These are phyloP conservation scores for Cladosporium phlei DNA, from an alignment of 2,329 filamentous ascomycete species.

Conservation along the genomic window DNA sequence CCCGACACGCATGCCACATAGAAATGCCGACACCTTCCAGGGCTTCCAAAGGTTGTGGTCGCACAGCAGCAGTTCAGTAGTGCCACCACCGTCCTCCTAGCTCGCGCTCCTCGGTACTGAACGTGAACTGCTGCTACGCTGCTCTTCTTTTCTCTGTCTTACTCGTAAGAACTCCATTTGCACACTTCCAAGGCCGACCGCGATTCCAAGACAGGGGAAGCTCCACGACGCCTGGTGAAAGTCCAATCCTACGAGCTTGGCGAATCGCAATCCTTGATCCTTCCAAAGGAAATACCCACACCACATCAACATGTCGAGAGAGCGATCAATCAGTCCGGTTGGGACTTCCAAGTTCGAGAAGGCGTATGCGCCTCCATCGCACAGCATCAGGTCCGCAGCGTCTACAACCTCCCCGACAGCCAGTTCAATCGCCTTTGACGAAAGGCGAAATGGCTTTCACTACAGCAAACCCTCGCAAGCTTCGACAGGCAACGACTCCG, in stretches of 20 bases:
- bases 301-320: conserved; percentile 15
- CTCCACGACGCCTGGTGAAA: no score
- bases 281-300: no score
- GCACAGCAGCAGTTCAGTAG: no score
- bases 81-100: no score
- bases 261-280: no score
- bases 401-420: conserved; percentile 11
- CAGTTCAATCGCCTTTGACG: background rate
- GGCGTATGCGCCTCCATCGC: conserved; percentile 21
- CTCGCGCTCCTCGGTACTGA: background rate
- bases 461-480: conserved; percentile 16
- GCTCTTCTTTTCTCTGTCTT: background rate
- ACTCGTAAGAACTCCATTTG: no score
- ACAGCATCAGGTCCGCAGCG: conserved; percentile 13
- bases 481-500: conserved; percentile 14
- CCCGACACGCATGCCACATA: conserved; percentile 10
- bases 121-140: background rate
- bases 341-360: conserved; percentile 29
- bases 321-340: conserved; percentile 24
- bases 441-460: conserved; percentile 6
- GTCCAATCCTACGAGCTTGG: no score
- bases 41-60: conserved; percentile 3
- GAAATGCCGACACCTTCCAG: conserved; percentile 6
- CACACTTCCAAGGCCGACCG: no score
- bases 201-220: no score